Conservation (phyloP, 495 filamentous ascomycete genomes). For the Astrothelium macrocarpum region DNA sequence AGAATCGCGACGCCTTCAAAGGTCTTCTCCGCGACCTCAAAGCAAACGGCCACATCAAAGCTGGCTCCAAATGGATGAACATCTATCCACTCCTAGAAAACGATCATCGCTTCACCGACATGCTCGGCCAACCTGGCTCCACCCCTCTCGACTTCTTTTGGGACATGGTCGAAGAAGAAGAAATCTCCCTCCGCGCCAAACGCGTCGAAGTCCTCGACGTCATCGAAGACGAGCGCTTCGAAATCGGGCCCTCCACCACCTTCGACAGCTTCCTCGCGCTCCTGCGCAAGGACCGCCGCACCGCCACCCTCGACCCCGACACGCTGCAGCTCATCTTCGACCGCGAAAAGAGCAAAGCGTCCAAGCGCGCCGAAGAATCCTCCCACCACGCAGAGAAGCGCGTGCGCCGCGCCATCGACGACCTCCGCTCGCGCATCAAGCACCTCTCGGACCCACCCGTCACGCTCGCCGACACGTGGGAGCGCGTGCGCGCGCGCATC, state of each 20-base stretch:
- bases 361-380: slow-evolving; percentile 71
- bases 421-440: slow-evolving; percentile 78
- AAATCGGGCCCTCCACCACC: slow-evolving; percentile 75
- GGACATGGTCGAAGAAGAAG: slow-evolving; percentile 93
- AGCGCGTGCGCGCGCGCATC: slow-evolving; percentile 67
- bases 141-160: slow-evolving; percentile 92
- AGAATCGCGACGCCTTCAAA: slow-evolving; percentile 71
- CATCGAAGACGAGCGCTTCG: slow-evolving; percentile 87
- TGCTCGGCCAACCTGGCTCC: slow-evolving; percentile 81
- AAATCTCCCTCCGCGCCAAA: slow-evolving; percentile 66
- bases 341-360: slow-evolving; percentile 68
- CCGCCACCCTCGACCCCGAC: slow-evolving; percentile 70
- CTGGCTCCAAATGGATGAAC: slow-evolving; percentile 81
- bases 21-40: slow-evolving; percentile 64
- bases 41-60: slow-evolving; percentile 73
- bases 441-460: slow-evolving; percentile 76
- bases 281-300: slow-evolving; percentile 77
- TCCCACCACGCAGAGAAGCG: slow-evolving; percentile 73
- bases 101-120: slow-evolving; percentile 73
- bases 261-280: slow-evolving; percentile 75
- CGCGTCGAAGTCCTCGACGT: slow-evolving; percentile 81
- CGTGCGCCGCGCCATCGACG: slow-evolving; percentile 75
- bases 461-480: slow-evolving; percentile 67
- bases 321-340: slow-evolving; percentile 71
- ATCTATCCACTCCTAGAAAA: slow-evolving; percentile 66